Conservation (phyloP, 2,329 filamentous ascomycete species). For the Hymenoscyphus linearis region DNA sequence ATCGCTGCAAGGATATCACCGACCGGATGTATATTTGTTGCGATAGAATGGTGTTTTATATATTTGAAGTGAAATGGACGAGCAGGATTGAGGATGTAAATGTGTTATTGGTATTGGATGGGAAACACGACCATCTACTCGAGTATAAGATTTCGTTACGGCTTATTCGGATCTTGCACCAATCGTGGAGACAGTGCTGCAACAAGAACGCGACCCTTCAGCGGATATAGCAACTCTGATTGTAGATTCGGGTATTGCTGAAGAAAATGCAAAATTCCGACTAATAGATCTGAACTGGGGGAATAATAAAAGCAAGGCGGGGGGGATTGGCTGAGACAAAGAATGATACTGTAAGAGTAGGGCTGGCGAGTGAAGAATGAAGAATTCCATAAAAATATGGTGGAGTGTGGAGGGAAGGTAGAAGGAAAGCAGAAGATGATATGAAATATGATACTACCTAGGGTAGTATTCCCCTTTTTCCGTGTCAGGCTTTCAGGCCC, state of each 20-base stretch:
- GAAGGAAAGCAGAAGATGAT: neutral
- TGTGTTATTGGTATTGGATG: neutral
- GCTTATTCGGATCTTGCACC: neutral
- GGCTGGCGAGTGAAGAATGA: too few species aligned
- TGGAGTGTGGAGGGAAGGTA: neutral
- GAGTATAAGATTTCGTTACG: neutral
- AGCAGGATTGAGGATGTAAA: neutral
- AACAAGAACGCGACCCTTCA: neutral
- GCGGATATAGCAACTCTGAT: neutral
- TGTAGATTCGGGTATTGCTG: neutral
- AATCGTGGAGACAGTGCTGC: neutral
- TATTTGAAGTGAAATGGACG: neutral
- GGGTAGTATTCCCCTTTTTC: too few species aligned
- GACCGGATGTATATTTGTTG: neutral
- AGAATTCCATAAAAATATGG: neutral
- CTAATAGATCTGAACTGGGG: neutral
- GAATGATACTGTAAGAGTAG: neutral
- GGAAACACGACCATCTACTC: neutral
- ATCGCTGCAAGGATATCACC: conserved; percentile 6
- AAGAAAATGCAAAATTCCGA: neutral
- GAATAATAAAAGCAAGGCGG: neutral
- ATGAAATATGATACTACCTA: too few species aligned
- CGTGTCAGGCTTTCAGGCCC: neutral
- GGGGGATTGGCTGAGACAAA: neutral
- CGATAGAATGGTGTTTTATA: neutral